Conservation (phyloP, 106 monocot genomes). For the Acorus gramineus region DNA sequence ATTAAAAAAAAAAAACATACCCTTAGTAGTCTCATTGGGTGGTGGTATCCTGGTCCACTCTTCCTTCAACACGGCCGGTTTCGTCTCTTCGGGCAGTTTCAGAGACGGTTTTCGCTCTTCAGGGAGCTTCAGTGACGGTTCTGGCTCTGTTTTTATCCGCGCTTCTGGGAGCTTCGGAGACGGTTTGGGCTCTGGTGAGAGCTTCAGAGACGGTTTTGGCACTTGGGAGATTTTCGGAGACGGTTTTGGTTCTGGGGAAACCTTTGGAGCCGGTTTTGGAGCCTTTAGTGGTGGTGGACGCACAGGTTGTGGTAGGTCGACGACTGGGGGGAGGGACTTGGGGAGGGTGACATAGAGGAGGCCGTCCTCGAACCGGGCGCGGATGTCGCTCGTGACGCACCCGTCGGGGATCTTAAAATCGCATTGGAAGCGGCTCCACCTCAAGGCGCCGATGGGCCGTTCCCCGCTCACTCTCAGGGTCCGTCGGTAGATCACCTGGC, state of each 20-base stretch:
- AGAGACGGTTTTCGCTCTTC: too few species aligned
- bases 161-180: too few species aligned
- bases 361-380: slow-evolving; percentile 31
- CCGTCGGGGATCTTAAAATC: slow-evolving; percentile 13
- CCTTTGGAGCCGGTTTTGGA: background rate
- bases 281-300: background rate
- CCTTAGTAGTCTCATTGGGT: too few species aligned
- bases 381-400: slow-evolving; percentile 10
- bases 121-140: too few species aligned
- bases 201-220: too few species aligned
- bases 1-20: too few species aligned
- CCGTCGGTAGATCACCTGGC: slow-evolving; percentile 17
- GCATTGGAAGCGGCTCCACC: slow-evolving; percentile 24
- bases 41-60: too few species aligned
- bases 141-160: too few species aligned
- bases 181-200: too few species aligned
- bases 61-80: too few species aligned
- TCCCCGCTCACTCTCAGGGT: slow-evolving; percentile 41
- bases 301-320: background rate
- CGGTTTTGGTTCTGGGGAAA: background rate
- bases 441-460: slow-evolving; percentile 13
- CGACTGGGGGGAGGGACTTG: background rate
- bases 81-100: too few species aligned
- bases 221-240: too few species aligned
- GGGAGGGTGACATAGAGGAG: slow-evolving; percentile 27